Conservation (phyloP, 2,329 filamentous ascomycete species). For the Neonectria magnoliae region DNA sequence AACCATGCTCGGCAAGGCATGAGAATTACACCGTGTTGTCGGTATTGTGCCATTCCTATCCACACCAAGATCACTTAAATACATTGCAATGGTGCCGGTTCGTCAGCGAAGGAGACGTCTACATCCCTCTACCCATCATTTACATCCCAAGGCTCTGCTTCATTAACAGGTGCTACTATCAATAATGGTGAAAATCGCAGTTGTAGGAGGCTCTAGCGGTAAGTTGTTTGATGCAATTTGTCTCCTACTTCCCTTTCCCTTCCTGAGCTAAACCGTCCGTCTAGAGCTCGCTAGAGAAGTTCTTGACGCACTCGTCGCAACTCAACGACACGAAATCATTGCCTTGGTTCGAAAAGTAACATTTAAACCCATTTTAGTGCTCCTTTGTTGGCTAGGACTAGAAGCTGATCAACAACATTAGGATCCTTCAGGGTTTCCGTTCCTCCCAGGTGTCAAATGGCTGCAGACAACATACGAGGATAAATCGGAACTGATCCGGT, state of each 20-base stretch:
- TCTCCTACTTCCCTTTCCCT: background rate
- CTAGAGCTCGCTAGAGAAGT: conserved; percentile 34
- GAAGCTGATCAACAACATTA: background rate
- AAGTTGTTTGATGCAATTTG: background rate
- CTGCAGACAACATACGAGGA: conserved; percentile 56
- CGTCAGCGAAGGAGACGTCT: background rate
- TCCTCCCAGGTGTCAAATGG: conserved; percentile 49
- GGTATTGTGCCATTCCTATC: background rate
- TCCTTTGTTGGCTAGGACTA: background rate
- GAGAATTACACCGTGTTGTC: background rate
- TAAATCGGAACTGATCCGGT: conserved; percentile 46
- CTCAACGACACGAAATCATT: conserved; percentile 32
- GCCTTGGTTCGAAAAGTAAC: conserved; percentile 24
- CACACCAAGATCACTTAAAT: background rate
- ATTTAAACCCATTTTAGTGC: background rate
- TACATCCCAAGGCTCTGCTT: background rate
- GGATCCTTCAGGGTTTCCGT: conserved; percentile 16
- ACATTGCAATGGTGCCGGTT: no score
- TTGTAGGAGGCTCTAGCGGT: conserved; percentile 26
- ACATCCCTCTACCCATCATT: background rate
- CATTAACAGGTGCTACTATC: no score
- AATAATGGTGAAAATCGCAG: conserved; percentile 31
- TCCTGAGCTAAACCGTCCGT: background rate
- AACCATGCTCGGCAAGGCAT: background rate
- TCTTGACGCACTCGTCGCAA: conserved; percentile 29